phyloP scores from a whole-genome alignment of 2,329 filamentous ascomycete genomes.

The Leptographium procerum region DNA sequence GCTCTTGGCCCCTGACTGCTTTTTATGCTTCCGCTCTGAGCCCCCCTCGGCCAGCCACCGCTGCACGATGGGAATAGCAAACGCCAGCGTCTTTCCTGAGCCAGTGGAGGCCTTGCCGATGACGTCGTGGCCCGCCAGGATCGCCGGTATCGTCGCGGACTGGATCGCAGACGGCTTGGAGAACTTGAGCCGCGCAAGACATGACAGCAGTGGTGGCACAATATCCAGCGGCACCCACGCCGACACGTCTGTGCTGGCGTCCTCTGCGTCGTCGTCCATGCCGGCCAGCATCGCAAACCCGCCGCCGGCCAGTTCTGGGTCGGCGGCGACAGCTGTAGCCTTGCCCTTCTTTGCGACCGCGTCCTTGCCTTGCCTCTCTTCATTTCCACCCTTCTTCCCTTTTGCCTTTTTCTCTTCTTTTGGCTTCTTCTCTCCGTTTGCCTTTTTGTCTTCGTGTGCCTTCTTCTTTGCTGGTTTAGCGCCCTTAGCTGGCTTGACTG shows the following conservation, averaged over 20 bases:
- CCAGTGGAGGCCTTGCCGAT: slow-evolving; percentile 94
- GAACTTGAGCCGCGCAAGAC: slow-evolving; percentile 72
- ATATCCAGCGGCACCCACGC: slow-evolving; percentile 68
- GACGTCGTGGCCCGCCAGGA: slow-evolving; percentile 75
- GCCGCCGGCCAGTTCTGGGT: slow-evolving; percentile 32
- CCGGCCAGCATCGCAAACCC: slow-evolving; percentile 46
- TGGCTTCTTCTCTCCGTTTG: not conserved
- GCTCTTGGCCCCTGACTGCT: slow-evolving; percentile 3
- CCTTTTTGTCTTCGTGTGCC: not conserved
- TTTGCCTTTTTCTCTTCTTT: slow-evolving; percentile 1
- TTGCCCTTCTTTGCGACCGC: slow-evolving; percentile 19
- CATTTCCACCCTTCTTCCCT: slow-evolving; percentile 8
- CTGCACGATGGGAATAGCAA: slow-evolving; percentile 87
- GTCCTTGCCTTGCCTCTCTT: slow-evolving; percentile 11
- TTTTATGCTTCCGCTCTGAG: slow-evolving; percentile 23
- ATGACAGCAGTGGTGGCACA: slow-evolving; percentile 58
- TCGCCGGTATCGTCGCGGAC: slow-evolving; percentile 64
- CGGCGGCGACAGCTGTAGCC: slow-evolving; percentile 14
- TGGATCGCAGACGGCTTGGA: slow-evolving; percentile 75
- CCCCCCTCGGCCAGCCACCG: slow-evolving; percentile 48
- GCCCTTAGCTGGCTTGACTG: not conserved
- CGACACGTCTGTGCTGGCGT: slow-evolving; percentile 59
- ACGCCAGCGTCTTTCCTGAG: slow-evolving; percentile 92
- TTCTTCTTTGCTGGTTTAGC: not conserved
- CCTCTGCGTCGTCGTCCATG: slow-evolving; percentile 30